Base-by-base conservation (phyloP, 2,329 filamentous ascomycete genomes). In the Juglanconis sp. region DNA sequence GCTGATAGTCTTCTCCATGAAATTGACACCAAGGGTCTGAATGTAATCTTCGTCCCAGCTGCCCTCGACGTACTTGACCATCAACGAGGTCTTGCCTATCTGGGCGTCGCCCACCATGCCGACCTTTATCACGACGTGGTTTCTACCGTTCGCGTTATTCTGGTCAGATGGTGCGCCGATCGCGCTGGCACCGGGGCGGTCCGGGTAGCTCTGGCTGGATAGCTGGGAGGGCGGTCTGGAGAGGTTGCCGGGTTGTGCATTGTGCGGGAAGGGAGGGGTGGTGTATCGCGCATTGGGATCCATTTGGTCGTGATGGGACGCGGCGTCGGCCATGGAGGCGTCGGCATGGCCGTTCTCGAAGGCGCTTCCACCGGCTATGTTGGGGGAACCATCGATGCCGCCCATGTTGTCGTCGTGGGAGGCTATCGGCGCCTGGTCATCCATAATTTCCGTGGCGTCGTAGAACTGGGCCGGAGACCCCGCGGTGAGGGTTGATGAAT, bases 1-100 rank as follows among this genome's bases (percentile, higher is more conserved):
- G 64, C 92, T 96, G 72, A 99, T 99, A 40, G 95, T 99, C 83
- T 99, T 99, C 76, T 99, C 95, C 95, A 99, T 99, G 77, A 99
- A 99, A 76, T 99, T 99, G 76, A 99, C 95, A 67, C 95, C 95
- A 49, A 99, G 80, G 30, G 95, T 99, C 78, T 99, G 95, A 71
- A 99, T 99, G 76, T 99, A 99, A 74, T 99, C 95, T 78, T 99
- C 95, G 75, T 99, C 95, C 92, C 95, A 99, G 76, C 93, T 97
- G 62, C 95, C 95, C 78, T 99, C 95, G 59, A 99, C 95, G 72
- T 99, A 99, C 76, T 99, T 99, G 71, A 99, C 95, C 95, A 99
- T 99, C 72, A 99, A 78, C 65, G 93, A 97, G 17, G 95, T 99
- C 84, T 99, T 99, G 72, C 95, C 95, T 68, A 99, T 99, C 77